Percentiles rank a stretch among this genome's conserved stretches.
These are phyloP conservation scores for Flaveria bidentis DNA, from an alignment of 129 eudicot species.

Conservation along the genomic window DNA sequence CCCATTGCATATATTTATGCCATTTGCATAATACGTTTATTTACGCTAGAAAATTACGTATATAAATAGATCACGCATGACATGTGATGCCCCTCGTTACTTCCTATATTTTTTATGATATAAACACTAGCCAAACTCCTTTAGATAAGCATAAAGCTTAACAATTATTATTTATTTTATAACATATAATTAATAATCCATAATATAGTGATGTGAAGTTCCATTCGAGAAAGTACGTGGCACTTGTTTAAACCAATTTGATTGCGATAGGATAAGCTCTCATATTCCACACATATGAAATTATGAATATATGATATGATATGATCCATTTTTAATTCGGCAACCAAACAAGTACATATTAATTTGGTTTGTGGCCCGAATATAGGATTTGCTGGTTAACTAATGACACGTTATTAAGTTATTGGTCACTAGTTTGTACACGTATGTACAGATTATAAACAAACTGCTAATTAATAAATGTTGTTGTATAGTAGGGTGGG, in stretches of 20 bases:
- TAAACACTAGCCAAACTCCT: too few species aligned
- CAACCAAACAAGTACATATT: background rate
- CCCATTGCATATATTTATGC: too few species aligned
- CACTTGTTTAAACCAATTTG: background rate
- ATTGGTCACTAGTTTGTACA: constrained; percentile 7
- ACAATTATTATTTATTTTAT: too few species aligned
- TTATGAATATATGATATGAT: too few species aligned
- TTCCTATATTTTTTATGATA: too few species aligned
- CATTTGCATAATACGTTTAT: too few species aligned
- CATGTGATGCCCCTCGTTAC: too few species aligned
- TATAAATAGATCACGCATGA: too few species aligned
- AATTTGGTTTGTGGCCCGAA: background rate
- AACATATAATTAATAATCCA: background rate
- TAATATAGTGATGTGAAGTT: constrained; percentile 6
- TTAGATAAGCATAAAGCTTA: too few species aligned
- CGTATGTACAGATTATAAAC: background rate
- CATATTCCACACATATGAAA: constrained; percentile 14
- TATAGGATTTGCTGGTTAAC: background rate
- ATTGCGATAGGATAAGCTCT: constrained; percentile 8
- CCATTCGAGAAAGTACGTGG: background rate
- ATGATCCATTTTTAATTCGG: background rate
- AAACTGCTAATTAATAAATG: background rate
- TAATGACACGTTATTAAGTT: background rate
- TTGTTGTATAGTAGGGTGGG: background rate
- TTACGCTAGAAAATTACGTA: too few species aligned